Evolutionary conservation across 2,329 filamentous ascomycete species (phyloP).

Genomic region (Thielaviopsis ethacetica): DNA sequence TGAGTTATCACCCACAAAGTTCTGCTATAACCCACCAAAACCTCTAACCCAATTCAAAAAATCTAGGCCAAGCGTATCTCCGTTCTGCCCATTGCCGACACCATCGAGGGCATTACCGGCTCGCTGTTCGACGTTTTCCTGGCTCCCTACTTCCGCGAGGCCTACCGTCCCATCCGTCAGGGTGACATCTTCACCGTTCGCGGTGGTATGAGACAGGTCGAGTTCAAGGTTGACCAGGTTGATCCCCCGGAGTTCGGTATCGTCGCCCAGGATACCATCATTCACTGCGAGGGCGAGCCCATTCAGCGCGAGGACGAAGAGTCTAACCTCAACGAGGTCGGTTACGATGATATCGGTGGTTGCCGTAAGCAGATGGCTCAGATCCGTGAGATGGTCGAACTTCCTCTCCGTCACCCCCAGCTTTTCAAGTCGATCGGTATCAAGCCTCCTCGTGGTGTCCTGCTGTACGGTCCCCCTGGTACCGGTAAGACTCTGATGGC

Average conservation of each 20-base stretch:
- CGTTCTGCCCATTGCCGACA: constrained; percentile 94
- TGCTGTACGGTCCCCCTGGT: constrained; percentile 92
- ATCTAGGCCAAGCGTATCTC: constrained; percentile 90
- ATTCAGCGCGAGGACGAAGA: constrained; percentile 98
- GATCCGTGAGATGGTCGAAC: constrained; percentile 95
- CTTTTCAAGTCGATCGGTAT: constrained; percentile 99
- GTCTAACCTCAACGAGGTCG: constrained; percentile 97
- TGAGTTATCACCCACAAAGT: constrained; percentile 31
- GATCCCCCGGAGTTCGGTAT: constrained; percentile 98
- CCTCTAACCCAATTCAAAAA: not conserved
- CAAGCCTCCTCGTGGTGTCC: constrained; percentile 94
- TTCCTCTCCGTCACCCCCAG: constrained; percentile 90
- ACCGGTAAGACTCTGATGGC: constrained; percentile 99
- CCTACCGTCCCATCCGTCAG: constrained; percentile 91
- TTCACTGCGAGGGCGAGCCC: constrained; percentile 88
- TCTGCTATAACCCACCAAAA: not conserved
- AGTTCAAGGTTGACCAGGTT: constrained; percentile 99
- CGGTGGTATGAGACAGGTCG: constrained; percentile 96
- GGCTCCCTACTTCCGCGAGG: constrained; percentile 97
- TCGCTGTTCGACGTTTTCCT: constrained; percentile 99
- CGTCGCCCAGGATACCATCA: constrained; percentile 95
- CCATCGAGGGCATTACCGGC: constrained; percentile 91
- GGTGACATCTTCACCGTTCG: constrained; percentile 95
- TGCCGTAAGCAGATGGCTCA: constrained; percentile 99
- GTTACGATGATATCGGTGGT: constrained; percentile 97